Percentiles rank a stretch among this genome's conserved stretches.
phyloP scores from a whole-genome alignment of 2,329 filamentous ascomycete genomes.

The Eutypa lata region DNA sequence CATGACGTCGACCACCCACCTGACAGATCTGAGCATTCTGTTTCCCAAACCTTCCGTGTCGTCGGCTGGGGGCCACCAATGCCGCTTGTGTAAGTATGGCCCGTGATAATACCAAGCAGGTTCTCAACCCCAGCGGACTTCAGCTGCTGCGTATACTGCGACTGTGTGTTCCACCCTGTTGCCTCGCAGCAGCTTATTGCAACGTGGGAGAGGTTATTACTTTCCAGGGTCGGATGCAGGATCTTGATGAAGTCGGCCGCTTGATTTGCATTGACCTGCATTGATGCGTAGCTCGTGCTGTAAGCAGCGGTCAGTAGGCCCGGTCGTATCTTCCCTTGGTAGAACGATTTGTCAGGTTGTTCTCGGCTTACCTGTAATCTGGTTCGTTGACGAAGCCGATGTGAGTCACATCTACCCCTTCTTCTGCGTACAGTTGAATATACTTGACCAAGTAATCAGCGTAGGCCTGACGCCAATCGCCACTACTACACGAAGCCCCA shows the following conservation, averaged over 20 bases:
- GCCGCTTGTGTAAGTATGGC: conserved; percentile 39
- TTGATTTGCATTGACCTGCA: conserved; percentile 43
- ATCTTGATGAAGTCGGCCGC: conserved; percentile 49
- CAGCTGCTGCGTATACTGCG: conserved; percentile 9
- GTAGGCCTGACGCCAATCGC: conserved; percentile 35
- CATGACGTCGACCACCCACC: conserved; percentile 36
- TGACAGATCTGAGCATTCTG: conserved; percentile 43
- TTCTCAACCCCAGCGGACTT: conserved; percentile 25
- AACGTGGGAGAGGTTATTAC: conserved; percentile 13
- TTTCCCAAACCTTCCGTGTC: conserved; percentile 40
- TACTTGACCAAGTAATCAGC: conserved; percentile 35
- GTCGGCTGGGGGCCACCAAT: conserved; percentile 27
- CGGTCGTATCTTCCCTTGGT: conserved; percentile 6
- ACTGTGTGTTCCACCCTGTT: conserved; percentile 29
- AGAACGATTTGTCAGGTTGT: conserved; percentile 3
- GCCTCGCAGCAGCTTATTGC: conserved; percentile 40
- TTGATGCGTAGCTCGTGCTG: conserved; percentile 37
- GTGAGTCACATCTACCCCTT: conserved; percentile 4
- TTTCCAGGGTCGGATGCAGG: conserved; percentile 39
- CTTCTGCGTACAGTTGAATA: conserved; percentile 29
- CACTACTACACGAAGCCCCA: conserved; percentile 25
- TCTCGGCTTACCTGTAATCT: conserved; percentile 6
- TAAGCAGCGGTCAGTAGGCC: conserved; percentile 4
- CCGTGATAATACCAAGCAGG: conserved; percentile 37
- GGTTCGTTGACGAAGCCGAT: conserved; percentile 9